Percentiles rank a stretch among this genome's conserved stretches.
phyloP scores from a whole-genome alignment of 2,329 filamentous ascomycete genomes.

The Coccinonectria pachysandricola region DNA sequence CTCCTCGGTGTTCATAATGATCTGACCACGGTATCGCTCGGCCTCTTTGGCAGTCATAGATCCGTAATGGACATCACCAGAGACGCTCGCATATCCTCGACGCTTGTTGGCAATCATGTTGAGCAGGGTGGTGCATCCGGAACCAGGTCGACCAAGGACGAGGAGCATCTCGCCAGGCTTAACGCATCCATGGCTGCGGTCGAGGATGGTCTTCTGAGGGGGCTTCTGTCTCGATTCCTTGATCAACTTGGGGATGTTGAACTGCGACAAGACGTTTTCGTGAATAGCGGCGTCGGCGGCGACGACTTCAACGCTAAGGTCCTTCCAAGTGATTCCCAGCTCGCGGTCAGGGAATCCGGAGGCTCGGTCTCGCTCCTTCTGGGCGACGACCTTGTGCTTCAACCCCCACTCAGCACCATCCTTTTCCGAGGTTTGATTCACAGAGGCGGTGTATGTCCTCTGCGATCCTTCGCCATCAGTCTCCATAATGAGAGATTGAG shows the following conservation, averaged over 20 bases:
- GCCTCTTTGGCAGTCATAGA: slow-evolving; percentile 36
- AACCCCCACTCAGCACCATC: slow-evolving; percentile 40
- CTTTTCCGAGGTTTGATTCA: no score
- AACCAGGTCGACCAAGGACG: slow-evolving; percentile 57
- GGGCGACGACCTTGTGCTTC: slow-evolving; percentile 36
- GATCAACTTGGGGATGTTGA: slow-evolving; percentile 42
- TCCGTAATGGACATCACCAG: slow-evolving; percentile 49
- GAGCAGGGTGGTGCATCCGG: slow-evolving; percentile 61
- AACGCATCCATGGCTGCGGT: slow-evolving; percentile 56
- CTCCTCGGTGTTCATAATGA: slow-evolving; percentile 64
- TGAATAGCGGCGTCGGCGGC: slow-evolving; percentile 53
- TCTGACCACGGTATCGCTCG: slow-evolving; percentile 44
- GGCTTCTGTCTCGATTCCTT: slow-evolving; percentile 44
- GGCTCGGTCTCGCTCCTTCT: slow-evolving; percentile 31
- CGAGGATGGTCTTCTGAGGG: slow-evolving; percentile 53
- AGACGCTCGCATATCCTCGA: slow-evolving; percentile 45
- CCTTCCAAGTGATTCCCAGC: slow-evolving; percentile 55
- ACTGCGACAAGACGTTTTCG: slow-evolving; percentile 52
- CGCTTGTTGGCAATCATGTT: slow-evolving; percentile 59
- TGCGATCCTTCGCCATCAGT: no score
- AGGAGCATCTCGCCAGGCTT: slow-evolving; percentile 64
- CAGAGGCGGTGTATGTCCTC: no score
- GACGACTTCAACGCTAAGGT: slow-evolving; percentile 52
- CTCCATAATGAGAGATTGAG: no score
- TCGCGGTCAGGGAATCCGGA: slow-evolving; percentile 37